phyloP scores from a whole-genome alignment of 2,329 filamentous ascomycete genomes.

The Aspergillus sp. region DNA sequence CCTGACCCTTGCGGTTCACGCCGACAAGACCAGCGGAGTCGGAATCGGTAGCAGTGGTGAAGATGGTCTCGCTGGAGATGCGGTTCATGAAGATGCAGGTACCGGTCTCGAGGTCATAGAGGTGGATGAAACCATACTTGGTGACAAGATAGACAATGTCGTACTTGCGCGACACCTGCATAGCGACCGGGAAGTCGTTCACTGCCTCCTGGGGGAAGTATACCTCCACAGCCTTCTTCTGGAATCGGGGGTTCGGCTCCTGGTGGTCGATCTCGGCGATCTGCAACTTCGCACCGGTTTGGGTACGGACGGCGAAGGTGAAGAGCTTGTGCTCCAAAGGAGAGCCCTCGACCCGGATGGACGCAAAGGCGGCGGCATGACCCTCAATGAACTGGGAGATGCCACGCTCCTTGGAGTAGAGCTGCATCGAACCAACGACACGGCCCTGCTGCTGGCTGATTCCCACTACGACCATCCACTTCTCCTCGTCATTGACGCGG shows the following conservation, averaged over 20 bases:
- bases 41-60: constrained; percentile 82
- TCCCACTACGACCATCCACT: constrained; percentile 97
- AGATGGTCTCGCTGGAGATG: constrained; percentile 98
- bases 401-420: constrained; percentile 92
- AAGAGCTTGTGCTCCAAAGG: constrained; percentile 92
- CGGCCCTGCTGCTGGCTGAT: constrained; percentile 92
- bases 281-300: constrained; percentile 89
- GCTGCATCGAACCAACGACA: constrained; percentile 93
- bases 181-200: constrained; percentile 96
- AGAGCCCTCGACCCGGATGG: constrained; percentile 82
- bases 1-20: constrained; percentile 97
- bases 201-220: constrained; percentile 95
- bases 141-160: constrained; percentile 96
- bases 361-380: constrained; percentile 92
- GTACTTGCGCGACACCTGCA: constrained; percentile 96
- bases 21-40: constrained; percentile 86
- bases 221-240: constrained; percentile 95
- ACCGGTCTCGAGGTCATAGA: constrained; percentile 95
- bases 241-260: constrained; percentile 81
- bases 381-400: constrained; percentile 98
- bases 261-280: constrained; percentile 96
- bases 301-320: constrained; percentile 89
- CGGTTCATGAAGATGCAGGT: constrained; percentile 99
- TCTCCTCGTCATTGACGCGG: constrained; percentile 89
- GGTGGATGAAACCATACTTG: constrained; percentile 98